These are phyloP conservation scores for Pittosporum tobira DNA, from an alignment of 129 eudicot genomes.

Conservation along the genomic window DNA sequence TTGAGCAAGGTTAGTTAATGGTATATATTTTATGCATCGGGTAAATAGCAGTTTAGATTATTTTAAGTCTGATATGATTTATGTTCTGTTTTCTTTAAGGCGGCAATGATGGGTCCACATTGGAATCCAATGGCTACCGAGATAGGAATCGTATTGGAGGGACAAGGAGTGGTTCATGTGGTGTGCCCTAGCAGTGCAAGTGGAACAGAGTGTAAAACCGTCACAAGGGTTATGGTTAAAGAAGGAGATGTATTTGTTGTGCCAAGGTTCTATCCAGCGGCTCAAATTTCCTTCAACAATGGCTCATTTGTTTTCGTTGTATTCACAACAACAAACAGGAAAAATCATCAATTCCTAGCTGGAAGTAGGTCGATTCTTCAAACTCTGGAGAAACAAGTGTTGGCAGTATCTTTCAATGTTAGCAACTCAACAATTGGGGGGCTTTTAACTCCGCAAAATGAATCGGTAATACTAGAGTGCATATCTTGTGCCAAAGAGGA, in stretches of 20 bases:
- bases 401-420: slow-evolving; percentile 50
- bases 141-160: slow-evolving; percentile 51
- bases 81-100: slow-evolving; percentile 28
- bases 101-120: slow-evolving; percentile 85
- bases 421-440: slow-evolving; percentile 34
- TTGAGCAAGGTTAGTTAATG: slow-evolving; percentile 36
- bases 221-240: slow-evolving; percentile 40
- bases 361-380: slow-evolving; percentile 58
- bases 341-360: slow-evolving; percentile 42
- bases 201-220: slow-evolving; percentile 34
- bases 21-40: background rate
- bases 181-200: slow-evolving; percentile 45
- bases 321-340: slow-evolving; percentile 33
- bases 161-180: slow-evolving; percentile 56
- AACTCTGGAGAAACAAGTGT: slow-evolving; percentile 35
- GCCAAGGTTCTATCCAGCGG: slow-evolving; percentile 61
- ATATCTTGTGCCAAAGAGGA: slow-evolving; percentile 68
- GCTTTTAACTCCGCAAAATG: slow-evolving; percentile 27
- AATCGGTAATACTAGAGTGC: slow-evolving; percentile 45
- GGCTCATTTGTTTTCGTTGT: slow-evolving; percentile 69
- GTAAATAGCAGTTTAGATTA: background rate
- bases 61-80: background rate
- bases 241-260: slow-evolving; percentile 87
- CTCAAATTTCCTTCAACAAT: slow-evolving; percentile 68
- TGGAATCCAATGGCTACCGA: slow-evolving; percentile 60